Percentiles rank a stretch among this genome's conserved stretches.
phyloP scores from a whole-genome alignment of 2,329 filamentous ascomycete genomes.

The Coleophoma eucalyptorum region DNA sequence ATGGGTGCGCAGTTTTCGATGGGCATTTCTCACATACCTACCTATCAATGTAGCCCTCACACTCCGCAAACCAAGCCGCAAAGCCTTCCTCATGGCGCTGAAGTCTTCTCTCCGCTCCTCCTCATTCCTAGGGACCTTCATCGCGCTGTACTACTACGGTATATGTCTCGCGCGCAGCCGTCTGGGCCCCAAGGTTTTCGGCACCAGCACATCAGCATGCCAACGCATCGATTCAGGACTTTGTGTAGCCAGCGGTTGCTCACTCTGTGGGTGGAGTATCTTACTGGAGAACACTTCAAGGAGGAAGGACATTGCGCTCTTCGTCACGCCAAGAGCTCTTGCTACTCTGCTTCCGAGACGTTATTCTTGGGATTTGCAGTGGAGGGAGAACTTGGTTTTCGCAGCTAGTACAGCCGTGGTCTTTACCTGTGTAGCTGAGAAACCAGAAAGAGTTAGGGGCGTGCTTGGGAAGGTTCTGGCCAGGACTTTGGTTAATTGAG shows the following conservation, averaged over 20 bases:
- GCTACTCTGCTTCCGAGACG: constrained; percentile 70
- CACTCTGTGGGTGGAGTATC: constrained; percentile 79
- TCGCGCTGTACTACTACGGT: constrained; percentile 78
- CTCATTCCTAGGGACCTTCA: constrained; percentile 73
- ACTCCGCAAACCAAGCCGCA: constrained; percentile 42
- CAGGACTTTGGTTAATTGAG: constrained; percentile 12
- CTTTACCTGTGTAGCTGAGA: constrained; percentile 63
- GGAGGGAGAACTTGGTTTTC: constrained; percentile 64
- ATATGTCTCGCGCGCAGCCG: constrained; percentile 75
- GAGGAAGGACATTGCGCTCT: constrained; percentile 72
- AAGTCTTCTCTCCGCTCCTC: constrained; percentile 66
- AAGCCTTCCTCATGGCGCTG: constrained; percentile 44
- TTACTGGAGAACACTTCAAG: constrained; percentile 63
- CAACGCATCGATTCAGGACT: constrained; percentile 57
- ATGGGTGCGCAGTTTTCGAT: constrained; percentile 66
- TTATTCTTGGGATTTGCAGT: constrained; percentile 60
- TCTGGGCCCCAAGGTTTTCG: constrained; percentile 65
- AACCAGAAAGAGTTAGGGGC: constrained; percentile 59
- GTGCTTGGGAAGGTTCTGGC: constrained; percentile 59
- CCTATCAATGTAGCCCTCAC: constrained; percentile 68
- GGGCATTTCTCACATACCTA: constrained; percentile 73
- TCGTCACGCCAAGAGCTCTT: constrained; percentile 75
- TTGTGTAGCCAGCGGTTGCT: constrained; percentile 69
- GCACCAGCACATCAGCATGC: constrained; percentile 40
- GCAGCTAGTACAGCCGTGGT: constrained; percentile 65